These are phyloP conservation scores for Sporothrix dimorphospora DNA, from an alignment of 2,329 filamentous ascomycete genomes.

Conservation along the genomic window DNA sequence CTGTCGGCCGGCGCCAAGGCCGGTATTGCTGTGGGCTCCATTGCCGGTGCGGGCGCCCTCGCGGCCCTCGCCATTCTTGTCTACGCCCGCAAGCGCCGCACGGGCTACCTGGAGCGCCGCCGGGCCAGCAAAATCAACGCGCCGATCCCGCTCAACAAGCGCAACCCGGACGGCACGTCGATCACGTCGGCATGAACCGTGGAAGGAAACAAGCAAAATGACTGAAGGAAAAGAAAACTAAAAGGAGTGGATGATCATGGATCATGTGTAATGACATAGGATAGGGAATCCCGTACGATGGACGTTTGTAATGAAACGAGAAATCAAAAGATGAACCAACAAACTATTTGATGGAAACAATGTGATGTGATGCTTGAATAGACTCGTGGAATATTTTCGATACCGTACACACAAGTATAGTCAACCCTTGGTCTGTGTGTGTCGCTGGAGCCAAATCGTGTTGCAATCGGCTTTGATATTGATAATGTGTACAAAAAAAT, in stretches of 20 bases:
- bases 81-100: slow-evolving; percentile 25
- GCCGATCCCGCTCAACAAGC: slow-evolving; percentile 31
- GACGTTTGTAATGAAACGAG: slow-evolving; percentile 3
- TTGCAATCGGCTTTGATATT: no score
- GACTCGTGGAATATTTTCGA: no score
- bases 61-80: slow-evolving; percentile 6
- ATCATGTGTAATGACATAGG: slow-evolving; percentile 11
- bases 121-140: slow-evolving; percentile 23
- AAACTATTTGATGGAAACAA: neutral
- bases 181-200: slow-evolving; percentile 20
- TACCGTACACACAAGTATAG: no score
- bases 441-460: no score
- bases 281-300: neutral
- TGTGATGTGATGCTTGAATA: no score
- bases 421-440: no score
- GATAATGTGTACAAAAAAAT: no score
- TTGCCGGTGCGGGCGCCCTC: slow-evolving; percentile 36
- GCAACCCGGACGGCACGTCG: slow-evolving; percentile 26
- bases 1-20: slow-evolving; percentile 43
- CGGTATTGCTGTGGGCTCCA: slow-evolving; percentile 44
- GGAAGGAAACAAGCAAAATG: neutral
- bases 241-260: neutral
- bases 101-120: slow-evolving; percentile 29
- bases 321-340: neutral
- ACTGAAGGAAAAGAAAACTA: neutral